Evolutionary conservation across 179 eudicot genomes (phyloP), one percentile per base, ranked within the genome.

Genomic region (Corrigiola litoralis): DNA sequence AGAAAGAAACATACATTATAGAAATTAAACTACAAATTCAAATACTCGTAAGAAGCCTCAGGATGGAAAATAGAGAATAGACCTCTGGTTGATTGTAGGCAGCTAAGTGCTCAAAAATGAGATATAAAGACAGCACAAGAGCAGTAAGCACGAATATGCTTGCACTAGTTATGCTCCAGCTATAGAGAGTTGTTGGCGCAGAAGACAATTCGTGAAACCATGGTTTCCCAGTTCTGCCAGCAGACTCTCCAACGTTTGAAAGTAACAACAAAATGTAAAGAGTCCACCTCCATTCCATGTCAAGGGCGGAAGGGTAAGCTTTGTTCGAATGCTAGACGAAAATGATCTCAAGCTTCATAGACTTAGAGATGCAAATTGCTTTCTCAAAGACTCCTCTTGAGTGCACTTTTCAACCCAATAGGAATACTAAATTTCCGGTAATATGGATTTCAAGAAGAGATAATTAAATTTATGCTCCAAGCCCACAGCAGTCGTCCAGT

Each of bases 11-110:
- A 6, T 20, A 18, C 36, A 27, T 4, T 28, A 31, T 6, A 58
- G 17, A 38, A 46, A 37, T 40, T 13, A 11, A 67, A 32, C 23
- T 28, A 5, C 57, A 54, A 59, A 37, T 18, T 9, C 45, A 32
- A 32, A 44, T 7, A 68, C 12, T 24, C 47, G 4, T 6, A 23
- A n/a, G n/a, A 37, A 54, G 27, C 48, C 40, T n/a, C 63, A 17
- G n/a, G 31, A 51, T 36, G 48, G 10, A 17, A 5, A 48, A n/a
- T n/a, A n/a, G n/a, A 32, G 53, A 41, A 75, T 70, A 54, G 45
- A 92, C 97, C 95, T 90, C 97, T 37, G 98, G 98, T 72, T 92
- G 95, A 72, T 92, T 80, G 81, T 90, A 92, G 11, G 90, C 82
- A 45, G 92, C 84, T 66, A 92, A 73, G 71, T 90, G 98, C 89